Evolutionary conservation across 2,329 filamentous ascomycete genomes (phyloP), one percentile per base, ranked within the genome.

Genomic region (Botrytis porri): DNA sequence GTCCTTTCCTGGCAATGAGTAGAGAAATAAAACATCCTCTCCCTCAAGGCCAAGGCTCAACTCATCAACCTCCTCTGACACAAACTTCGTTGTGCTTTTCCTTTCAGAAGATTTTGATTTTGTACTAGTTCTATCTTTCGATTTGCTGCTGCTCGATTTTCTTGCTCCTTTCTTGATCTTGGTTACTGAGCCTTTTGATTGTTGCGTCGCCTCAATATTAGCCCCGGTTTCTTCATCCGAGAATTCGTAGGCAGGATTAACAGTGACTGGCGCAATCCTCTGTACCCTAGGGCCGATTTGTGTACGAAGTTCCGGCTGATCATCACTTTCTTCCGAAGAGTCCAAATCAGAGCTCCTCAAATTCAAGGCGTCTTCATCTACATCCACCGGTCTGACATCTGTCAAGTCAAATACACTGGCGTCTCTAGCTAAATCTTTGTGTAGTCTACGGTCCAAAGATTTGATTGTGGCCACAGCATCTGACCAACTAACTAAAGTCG

Each of bases 401-500:
- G 67, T 71, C 60, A 66, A 69, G 29, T 76, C 75, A 41, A 59
- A 70, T 54, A 32, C 60, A 43, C 64, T 72, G n/a, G 74, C 73
- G 71, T 80, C 79, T 43, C 77, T 71, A 20, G 78, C 51, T 29
- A 80, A 75, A 25, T 74, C 76, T n/a, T 77, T 77, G 64, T 80
- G 77, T 22, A 79, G 62, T 35, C 76, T 74, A 41, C 78, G 78
- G 65, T 80, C 79, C 14, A 78, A 35, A 18, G 75, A 73, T 74
- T 78, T 76, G 25, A 80, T 78, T 14, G 74, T 72, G 41, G 77
- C 75, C 29, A 78, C 75, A n/a, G 79, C 79, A 57, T 80, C 75
- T n/a, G 75, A 75, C 80, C 79, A 81, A 72, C 74, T 78, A 39
- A 80, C 73, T 16, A 80, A 75, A 51, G 73, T 75, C 14, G 78